A percentile compares a stretch with the other conserved stretches of the same genome.
phyloP scores from a whole-genome alignment of 352 stramenopile species.

The Phytophthora rubi region DNA sequence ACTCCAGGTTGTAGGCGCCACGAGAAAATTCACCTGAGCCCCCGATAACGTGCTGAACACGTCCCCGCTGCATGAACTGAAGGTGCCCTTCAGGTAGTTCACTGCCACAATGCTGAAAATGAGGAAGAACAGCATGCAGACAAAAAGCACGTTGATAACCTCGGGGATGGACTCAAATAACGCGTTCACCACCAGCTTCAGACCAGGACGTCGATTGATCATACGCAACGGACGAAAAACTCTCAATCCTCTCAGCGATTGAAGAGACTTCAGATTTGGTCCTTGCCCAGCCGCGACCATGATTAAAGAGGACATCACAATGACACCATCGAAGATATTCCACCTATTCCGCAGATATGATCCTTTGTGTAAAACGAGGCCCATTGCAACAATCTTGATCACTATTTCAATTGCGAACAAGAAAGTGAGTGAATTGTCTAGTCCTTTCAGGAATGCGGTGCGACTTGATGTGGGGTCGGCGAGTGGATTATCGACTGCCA shows the following conservation, averaged over 20 bases:
- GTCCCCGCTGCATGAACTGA: conserved; percentile 83
- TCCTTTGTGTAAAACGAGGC: conserved; percentile 67
- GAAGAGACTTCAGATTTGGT: conserved; percentile 74
- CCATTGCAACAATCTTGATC: conserved; percentile 89
- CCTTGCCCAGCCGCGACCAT: conserved; percentile 53
- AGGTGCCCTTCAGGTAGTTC: conserved; percentile 93
- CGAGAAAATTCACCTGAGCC: conserved; percentile 57
- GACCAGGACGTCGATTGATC: conserved; percentile 83
- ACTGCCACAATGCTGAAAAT: conserved; percentile 96
- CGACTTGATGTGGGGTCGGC: conserved; percentile 53
- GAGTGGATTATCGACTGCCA: conserved; percentile 91
- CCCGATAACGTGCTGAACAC: conserved; percentile 51
- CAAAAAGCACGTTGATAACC: conserved; percentile 89
- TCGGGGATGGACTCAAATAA: conserved; percentile 90
- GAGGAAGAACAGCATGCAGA: conserved; percentile 94
- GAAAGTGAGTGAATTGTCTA: conserved; percentile 82
- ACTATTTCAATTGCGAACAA: conserved; percentile 91
- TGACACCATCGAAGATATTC: conserved; percentile 91
- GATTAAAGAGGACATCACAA: conserved; percentile 85
- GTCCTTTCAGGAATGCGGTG: conserved; percentile 48
- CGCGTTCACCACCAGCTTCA: conserved; percentile 93
- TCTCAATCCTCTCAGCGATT: conserved; percentile 81
- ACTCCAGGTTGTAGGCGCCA: conserved; percentile 45
- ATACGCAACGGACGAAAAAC: conserved; percentile 92
- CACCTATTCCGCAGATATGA: conserved; percentile 87